Evolutionary conservation across 768 basidiomycete genomes (phyloP).

Genomic region (Kwoniella pini): DNA sequence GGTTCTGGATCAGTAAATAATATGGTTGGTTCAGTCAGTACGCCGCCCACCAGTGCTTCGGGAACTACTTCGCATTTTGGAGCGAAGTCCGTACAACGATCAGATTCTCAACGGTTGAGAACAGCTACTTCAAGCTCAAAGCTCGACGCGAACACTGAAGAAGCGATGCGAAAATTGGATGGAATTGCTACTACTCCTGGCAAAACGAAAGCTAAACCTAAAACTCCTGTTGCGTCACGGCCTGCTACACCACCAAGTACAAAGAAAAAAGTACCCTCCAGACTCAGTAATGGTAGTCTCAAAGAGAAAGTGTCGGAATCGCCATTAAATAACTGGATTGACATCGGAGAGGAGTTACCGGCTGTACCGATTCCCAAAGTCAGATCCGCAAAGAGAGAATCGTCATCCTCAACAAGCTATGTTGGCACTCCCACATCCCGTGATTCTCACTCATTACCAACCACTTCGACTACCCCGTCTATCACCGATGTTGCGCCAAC

Average conservation of each 20-base stretch:
- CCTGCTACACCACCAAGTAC: constrained; percentile 57
- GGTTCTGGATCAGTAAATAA: constrained; percentile 47
- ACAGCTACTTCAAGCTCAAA: constrained; percentile 10
- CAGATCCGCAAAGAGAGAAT: constrained; percentile 31
- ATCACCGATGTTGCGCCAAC: constrained; percentile 13
- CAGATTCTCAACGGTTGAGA: constrained; percentile 26
- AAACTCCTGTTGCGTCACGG: constrained; percentile 60
- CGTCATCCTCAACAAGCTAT: constrained; percentile 42
- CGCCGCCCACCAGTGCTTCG: constrained; percentile 20
- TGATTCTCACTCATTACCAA: constrained; percentile 39
- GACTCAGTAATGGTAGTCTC: constrained; percentile 29
- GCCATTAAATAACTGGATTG: constrained; percentile 40
- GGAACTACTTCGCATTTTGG: constrained; percentile 43
- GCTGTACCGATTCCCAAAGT: constrained; percentile 9
- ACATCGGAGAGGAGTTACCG: constrained; percentile 32
- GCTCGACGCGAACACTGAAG: constrained; percentile 76
- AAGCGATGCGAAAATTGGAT: constrained; percentile 88
- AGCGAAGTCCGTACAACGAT: constrained; percentile 22
- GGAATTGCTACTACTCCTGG: constrained; percentile 69
- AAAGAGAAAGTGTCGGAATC: constrained; percentile 24
- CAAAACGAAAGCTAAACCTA: constrained; percentile 21
- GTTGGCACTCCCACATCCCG: constrained; percentile 42
- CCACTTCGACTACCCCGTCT: constrained; percentile 42
- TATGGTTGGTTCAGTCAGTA: constrained; percentile 26
- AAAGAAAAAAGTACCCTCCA: constrained; percentile 12